phyloP scores from a whole-genome alignment of 148 eudicot species.

The Euryodendron excelsum region DNA sequence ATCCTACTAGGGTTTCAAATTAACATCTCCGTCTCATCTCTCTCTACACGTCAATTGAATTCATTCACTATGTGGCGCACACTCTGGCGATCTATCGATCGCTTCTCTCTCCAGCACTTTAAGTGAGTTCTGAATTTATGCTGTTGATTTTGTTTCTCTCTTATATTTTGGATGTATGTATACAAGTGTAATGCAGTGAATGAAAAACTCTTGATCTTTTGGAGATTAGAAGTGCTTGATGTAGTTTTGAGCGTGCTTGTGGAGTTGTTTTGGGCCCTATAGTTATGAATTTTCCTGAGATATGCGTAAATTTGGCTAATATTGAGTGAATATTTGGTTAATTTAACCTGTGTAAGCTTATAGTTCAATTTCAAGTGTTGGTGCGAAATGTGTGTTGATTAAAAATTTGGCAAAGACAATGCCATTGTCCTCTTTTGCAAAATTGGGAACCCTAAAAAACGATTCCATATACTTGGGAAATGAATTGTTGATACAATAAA shows the following conservation, averaged over 20 bases:
- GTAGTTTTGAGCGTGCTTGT: neutral
- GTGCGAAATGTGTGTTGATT: neutral
- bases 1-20: neutral
- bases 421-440: too few species aligned
- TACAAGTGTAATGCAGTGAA: neutral
- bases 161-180: neutral
- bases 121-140: conserved; percentile 24
- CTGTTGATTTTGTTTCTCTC: neutral
- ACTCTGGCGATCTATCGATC: conserved; percentile 54
- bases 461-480: too few species aligned
- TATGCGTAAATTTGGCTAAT: neutral
- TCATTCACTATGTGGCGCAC: conserved; percentile 39
- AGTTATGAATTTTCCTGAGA: neutral
- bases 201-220: neutral
- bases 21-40: neutral
- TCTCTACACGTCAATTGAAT: neutral
- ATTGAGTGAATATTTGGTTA: neutral
- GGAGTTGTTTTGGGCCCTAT: neutral
- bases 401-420: too few species aligned
- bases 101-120: conserved; percentile 52
- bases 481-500: too few species aligned
- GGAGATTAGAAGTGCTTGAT: neutral
- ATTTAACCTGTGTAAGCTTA: neutral
- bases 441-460: too few species aligned
- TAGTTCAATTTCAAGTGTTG: neutral